Conservation (phyloP, 1,284 basidiomycete species). For the Cutaneotrichosporon cavernicola region DNA sequence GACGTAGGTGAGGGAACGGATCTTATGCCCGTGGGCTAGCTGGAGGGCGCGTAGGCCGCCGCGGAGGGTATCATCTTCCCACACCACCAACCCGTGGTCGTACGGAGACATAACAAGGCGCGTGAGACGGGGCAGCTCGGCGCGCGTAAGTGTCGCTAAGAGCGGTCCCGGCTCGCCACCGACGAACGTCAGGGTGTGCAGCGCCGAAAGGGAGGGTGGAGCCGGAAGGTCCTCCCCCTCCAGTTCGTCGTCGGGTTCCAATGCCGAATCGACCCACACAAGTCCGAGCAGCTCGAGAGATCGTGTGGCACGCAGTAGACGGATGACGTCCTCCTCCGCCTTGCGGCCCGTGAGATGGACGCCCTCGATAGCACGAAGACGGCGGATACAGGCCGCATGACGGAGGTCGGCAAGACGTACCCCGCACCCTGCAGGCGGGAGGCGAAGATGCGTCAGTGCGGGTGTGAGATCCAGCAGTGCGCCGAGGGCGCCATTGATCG, state of each 20-base stretch:
- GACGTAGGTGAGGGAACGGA: constrained; percentile 63
- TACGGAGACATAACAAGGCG: constrained; percentile 64
- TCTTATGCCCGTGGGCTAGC: constrained; percentile 60
- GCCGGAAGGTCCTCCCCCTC: constrained; percentile 7
- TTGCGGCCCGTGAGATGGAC: constrained; percentile 56
- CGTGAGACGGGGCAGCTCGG: constrained; percentile 64
- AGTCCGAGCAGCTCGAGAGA: constrained; percentile 68
- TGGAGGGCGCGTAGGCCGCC: constrained; percentile 64
- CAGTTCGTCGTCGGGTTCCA: constrained; percentile 10
- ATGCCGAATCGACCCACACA: constrained; percentile 57
- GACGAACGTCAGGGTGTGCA: constrained; percentile 66
- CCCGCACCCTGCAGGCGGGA: constrained; percentile 59
- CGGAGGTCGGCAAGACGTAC: constrained; percentile 57
- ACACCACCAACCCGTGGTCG: background rate
- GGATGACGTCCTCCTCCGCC: constrained; percentile 48
- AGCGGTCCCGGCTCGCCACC: constrained; percentile 67
- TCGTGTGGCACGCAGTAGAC: constrained; percentile 61
- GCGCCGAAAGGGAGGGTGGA: constrained; percentile 55
- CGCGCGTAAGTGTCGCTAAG: constrained; percentile 62
- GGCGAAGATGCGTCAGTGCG: constrained; percentile 62
- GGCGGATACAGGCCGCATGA: constrained; percentile 47
- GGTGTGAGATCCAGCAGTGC: constrained; percentile 67
- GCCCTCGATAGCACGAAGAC: constrained; percentile 63
- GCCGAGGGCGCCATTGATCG: constrained; percentile 18
- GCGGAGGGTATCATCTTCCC: constrained; percentile 21